These are phyloP conservation scores for Erysimum cheiri DNA, from an alignment of 441 rosid species.

Conservation along the genomic window DNA sequence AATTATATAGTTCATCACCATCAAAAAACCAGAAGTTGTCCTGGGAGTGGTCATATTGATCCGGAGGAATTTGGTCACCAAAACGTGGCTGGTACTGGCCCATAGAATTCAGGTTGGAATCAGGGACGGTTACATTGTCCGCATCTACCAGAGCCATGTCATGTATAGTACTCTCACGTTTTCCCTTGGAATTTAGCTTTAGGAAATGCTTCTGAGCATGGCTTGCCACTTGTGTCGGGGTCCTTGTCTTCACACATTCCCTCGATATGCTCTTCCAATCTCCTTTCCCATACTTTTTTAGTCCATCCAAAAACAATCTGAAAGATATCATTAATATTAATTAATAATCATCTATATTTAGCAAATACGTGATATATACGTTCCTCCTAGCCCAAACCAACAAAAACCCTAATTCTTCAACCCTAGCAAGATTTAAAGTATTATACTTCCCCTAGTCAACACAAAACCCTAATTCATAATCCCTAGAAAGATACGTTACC, in stretches of 20 bases:
- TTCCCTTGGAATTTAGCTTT: constrained; percentile 1
- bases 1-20: background rate
- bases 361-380: background rate
- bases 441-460: background rate
- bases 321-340: background rate
- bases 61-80: constrained; percentile 5
- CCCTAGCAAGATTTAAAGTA: background rate
- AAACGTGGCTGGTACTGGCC: background rate
- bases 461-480: background rate
- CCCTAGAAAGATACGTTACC: background rate
- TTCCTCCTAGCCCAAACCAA: background rate
- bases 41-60: background rate
- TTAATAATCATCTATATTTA: background rate
- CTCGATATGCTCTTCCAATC: constrained; percentile 32
- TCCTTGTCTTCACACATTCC: constrained; percentile 15
- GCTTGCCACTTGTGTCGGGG: constrained; percentile 31
- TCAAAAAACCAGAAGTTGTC: background rate
- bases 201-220: constrained; percentile 29
- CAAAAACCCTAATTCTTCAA: background rate
- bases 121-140: background rate
- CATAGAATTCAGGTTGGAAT: background rate
- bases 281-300: constrained; percentile 1
- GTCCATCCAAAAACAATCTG: constrained; percentile 27
- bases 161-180: constrained; percentile 28
- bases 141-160: constrained; percentile 6